A percentile compares a stretch with the other conserved stretches of the same genome.
Conservation (phyloP, 1,139 yeast genomes). For the Debaryomyces coudertii region DNA sequence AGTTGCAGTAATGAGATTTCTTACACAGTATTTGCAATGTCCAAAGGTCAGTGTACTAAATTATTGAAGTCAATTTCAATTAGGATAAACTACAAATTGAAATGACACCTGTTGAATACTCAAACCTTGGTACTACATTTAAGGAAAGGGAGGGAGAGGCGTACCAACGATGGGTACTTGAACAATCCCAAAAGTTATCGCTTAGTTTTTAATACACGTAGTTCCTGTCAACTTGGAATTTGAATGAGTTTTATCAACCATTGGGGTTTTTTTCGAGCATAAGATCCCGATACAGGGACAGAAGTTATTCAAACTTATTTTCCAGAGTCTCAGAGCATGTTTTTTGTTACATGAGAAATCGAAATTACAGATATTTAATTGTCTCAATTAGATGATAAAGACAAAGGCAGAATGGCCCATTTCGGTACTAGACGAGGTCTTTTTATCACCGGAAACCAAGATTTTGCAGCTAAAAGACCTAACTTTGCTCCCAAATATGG, state of each 20-base stretch:
- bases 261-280: conserved; percentile 51
- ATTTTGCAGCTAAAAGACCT: conserved; percentile 59
- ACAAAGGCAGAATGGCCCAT: conserved; percentile 63
- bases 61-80: neutral
- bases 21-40: neutral
- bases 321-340: conserved; percentile 31
- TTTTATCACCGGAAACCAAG: conserved; percentile 65
- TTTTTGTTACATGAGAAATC: no score
- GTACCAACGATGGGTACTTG: conserved; percentile 30
- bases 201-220: conserved; percentile 39
- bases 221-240: conserved; percentile 59
- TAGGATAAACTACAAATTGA: neutral
- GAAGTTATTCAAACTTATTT: conserved; percentile 54
- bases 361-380: conserved; percentile 62
- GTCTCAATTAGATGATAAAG: conserved; percentile 49
- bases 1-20: neutral
- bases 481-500: conserved; percentile 56
- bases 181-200: conserved; percentile 31
- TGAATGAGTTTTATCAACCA: conserved; percentile 44
- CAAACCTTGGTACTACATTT: neutral
- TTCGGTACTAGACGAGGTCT: conserved; percentile 67
- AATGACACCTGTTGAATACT: neutral
- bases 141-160: conserved; percentile 6
- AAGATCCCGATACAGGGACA: conserved; percentile 59
- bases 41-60: neutral